These are phyloP conservation scores for Gleditsia sinensis DNA, from an alignment of 306 rosid genomes.

Conservation along the genomic window DNA sequence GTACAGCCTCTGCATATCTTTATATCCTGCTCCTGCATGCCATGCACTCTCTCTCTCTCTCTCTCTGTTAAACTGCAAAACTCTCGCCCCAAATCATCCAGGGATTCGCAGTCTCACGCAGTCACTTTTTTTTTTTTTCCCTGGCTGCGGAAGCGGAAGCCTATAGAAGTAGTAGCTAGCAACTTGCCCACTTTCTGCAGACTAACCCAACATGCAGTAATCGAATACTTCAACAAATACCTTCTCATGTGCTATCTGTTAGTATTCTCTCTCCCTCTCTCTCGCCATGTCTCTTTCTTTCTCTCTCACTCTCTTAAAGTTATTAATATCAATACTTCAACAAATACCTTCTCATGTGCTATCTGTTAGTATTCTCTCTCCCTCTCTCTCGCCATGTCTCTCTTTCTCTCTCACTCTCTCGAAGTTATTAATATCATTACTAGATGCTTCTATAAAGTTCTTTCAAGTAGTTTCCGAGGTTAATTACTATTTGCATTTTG, in stretches of 20 bases:
- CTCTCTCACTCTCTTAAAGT: not conserved
- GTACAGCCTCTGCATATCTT: constrained; percentile 21
- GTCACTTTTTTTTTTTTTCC: constrained; percentile 3
- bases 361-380: not conserved
- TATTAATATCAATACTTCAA: not conserved
- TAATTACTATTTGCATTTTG: not conserved
- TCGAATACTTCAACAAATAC: constrained; percentile 1
- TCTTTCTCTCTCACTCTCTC: not conserved
- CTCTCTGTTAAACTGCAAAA: constrained; percentile 19
- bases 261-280: not conserved
- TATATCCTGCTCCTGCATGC: not conserved
- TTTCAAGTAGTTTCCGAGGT: not conserved
- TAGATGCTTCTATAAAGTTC: constrained; percentile 3
- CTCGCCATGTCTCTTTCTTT: not conserved
- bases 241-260: not conserved
- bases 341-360: not conserved
- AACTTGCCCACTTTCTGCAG: constrained; percentile 2
- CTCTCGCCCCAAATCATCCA: constrained; percentile 1
- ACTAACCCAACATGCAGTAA: constrained; percentile 25
- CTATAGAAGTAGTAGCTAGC: not conserved
- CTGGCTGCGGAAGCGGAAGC: not conserved
- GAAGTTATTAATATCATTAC: not conserved
- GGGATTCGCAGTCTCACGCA: not conserved
- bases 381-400: not conserved
- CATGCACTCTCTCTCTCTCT: constrained; percentile 21